phyloP scores from a whole-genome alignment of 768 basidiomycete genomes.

The Cystofilobasidium bisporidii region DNA sequence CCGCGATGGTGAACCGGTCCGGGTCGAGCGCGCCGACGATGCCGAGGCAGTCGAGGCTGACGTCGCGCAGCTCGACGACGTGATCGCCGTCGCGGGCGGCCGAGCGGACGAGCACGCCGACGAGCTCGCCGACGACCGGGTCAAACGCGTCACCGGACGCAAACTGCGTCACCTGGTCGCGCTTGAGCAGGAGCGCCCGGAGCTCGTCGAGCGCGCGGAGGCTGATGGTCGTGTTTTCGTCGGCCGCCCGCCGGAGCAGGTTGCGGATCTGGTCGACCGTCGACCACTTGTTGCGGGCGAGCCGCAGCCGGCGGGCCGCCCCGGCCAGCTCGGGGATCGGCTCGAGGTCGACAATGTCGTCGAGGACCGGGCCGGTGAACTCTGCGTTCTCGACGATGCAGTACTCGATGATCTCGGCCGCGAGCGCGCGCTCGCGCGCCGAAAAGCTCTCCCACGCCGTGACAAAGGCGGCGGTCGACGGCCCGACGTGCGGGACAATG shows the following conservation, averaged over 20 bases:
- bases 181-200: slow-evolving; percentile 49
- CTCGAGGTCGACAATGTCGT: slow-evolving; percentile 71
- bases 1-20: slow-evolving; percentile 63
- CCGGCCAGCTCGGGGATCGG: slow-evolving; percentile 53
- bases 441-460: slow-evolving; percentile 64
- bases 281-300: slow-evolving; percentile 46
- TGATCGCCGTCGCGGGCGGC: slow-evolving; percentile 72
- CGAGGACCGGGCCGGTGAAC: slow-evolving; percentile 47
- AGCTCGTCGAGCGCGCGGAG: slow-evolving; percentile 67
- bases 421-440: slow-evolving; percentile 47
- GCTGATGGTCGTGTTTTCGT: slow-evolving; percentile 71
- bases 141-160: slow-evolving; percentile 83
- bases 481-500: slow-evolving; percentile 71
- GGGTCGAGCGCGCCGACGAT: slow-evolving; percentile 89
- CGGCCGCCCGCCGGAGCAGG: slow-evolving; percentile 62
- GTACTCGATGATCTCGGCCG: slow-evolving; percentile 55
- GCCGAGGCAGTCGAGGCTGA: slow-evolving; percentile 84
- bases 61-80: slow-evolving; percentile 54
- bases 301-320: slow-evolving; percentile 33
- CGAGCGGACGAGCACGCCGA: slow-evolving; percentile 57
- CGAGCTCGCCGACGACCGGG: slow-evolving; percentile 57
- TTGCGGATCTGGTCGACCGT: slow-evolving; percentile 52
- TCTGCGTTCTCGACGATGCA: slow-evolving; percentile 57
- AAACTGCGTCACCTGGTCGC: slow-evolving; percentile 40
- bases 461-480: slow-evolving; percentile 75